phyloP scores from a whole-genome alignment of 225 moss, liverwort and hornwort genomes.

The Asterella californica region DNA sequence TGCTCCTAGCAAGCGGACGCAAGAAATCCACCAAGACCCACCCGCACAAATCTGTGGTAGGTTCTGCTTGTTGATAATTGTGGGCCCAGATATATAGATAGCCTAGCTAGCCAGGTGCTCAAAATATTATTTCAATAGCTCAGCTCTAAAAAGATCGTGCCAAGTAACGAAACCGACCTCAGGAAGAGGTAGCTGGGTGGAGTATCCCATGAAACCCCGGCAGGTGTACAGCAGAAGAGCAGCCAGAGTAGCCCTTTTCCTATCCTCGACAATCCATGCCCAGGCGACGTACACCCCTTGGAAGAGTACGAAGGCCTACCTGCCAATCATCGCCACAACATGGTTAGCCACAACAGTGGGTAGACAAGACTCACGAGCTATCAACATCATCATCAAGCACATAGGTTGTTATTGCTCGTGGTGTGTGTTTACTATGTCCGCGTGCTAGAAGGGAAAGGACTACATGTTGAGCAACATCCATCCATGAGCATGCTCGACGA shows the following conservation, averaged over 20 bases:
- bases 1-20: too few relatives aligned
- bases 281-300: constrained; percentile 36
- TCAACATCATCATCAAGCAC: not conserved
- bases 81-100: not conserved
- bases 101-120: not conserved
- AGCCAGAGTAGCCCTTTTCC: constrained; percentile 39
- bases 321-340: not conserved
- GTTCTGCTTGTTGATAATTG: not conserved
- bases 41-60: too few relatives aligned
- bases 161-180: constrained; percentile 22
- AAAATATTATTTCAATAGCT: not conserved
- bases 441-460: not conserved
- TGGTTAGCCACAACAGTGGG: not conserved
- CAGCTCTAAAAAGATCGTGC: not conserved
- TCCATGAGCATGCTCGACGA: not conserved
- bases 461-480: too few relatives aligned
- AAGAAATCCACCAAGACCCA: too few relatives aligned
- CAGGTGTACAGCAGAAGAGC: constrained; percentile 40
- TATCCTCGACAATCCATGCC: constrained; percentile 33
- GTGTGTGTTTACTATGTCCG: not conserved
- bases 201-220: constrained; percentile 47
- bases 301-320: constrained; percentile 40
- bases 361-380: not conserved
- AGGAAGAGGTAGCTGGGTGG: constrained; percentile 49
- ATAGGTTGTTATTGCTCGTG: not conserved